Conservation (phyloP, 1,284 basidiomycete species). For the Ganoderma lucidum region DNA sequence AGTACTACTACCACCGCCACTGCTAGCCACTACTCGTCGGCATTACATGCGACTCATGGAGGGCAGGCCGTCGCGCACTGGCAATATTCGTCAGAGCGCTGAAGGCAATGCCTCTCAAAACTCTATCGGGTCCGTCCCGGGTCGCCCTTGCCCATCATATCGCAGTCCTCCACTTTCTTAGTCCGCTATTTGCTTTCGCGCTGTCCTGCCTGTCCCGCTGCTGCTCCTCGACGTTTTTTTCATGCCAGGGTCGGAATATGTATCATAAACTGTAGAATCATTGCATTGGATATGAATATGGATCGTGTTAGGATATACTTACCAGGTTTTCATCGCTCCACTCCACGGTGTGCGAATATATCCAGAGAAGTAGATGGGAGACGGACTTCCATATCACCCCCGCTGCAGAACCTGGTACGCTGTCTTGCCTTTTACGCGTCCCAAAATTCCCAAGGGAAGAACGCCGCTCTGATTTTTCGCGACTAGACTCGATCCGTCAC, state of each 20-base stretch:
- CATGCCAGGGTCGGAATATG: conserved; percentile 14
- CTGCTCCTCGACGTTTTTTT: conserved; percentile 17
- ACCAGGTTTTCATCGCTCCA: neutral
- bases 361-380: conserved; percentile 7
- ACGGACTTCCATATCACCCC: conserved; percentile 16
- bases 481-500: conserved; percentile 25
- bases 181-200: conserved; percentile 23
- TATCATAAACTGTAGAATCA: conserved; percentile 26
- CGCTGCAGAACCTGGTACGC: conserved; percentile 4
- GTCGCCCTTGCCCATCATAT: neutral
- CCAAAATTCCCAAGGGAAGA: conserved; percentile 25
- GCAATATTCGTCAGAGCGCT: conserved; percentile 71
- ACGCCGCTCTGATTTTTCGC: conserved; percentile 27
- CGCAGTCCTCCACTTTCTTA: neutral
- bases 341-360: neutral
- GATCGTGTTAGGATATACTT: conserved; percentile 12
- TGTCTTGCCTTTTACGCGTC: conserved; percentile 18
- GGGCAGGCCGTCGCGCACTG: conserved; percentile 56
- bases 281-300: conserved; percentile 7
- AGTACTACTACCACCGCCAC: conserved; percentile 33
- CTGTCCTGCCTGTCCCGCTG: conserved; percentile 12
- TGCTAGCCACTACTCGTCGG: conserved; percentile 37
- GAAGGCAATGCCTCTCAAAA: conserved; percentile 11
- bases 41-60: conserved; percentile 35
- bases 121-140: neutral